Base-by-base conservation (phyloP, 140 eudicot genomes). In the Anethum foeniculum region DNA sequence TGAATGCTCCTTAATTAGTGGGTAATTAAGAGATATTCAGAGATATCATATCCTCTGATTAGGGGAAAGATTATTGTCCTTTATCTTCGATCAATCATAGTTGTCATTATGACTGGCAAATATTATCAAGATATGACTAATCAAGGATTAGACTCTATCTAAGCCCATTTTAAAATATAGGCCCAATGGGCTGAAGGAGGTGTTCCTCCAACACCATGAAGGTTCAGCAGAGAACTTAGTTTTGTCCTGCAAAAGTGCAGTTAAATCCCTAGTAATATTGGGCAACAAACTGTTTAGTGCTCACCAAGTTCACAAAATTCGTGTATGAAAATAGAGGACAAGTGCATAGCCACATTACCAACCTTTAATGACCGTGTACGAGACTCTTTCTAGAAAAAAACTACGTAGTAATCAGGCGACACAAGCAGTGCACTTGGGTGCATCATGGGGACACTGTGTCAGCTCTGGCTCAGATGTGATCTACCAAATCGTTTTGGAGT, bases 391-490 rank as follows among this genome's bases (percentile, higher is more conserved):
- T 75, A 16, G 71, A 85, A 32, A 84, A 82, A 28, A 86, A 86
- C 86, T 86, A 88, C 5, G 88, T 88, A 0, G 41, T 80, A 18
- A 82, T 86, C 60, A 77, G 88, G 30, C 71, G 88, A 71, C 83
- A 86, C 88, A 86, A 86, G 81, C 80, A 56, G 52, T 49, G 75
- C 62, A 88, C 90, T 34, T 88, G 92, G 92, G 88, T 88, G 36
- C 92, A 86, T 73, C 92, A 74, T 43, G 77, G 43, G 48, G 77
- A 74, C 56, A 74, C 77, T 5, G 5, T 74, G n/a, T 74, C 77
- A 74, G 77, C 77, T 41, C 56, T 74, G 56, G 77, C 77, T 56
- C 28, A n/a, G n/a, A n/a, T n/a, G n/a, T n/a, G n/a, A n/a, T n/a
- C n/a, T n/a, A n/a, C n/a, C n/a, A n/a, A n/a, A n/a, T n/a, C n/a